A percentile compares a stretch with the other conserved stretches of the same genome.
Evolutionary conservation across 257 asterid species (phyloP).

Genomic region (Parsonsia alboflavescens): DNA sequence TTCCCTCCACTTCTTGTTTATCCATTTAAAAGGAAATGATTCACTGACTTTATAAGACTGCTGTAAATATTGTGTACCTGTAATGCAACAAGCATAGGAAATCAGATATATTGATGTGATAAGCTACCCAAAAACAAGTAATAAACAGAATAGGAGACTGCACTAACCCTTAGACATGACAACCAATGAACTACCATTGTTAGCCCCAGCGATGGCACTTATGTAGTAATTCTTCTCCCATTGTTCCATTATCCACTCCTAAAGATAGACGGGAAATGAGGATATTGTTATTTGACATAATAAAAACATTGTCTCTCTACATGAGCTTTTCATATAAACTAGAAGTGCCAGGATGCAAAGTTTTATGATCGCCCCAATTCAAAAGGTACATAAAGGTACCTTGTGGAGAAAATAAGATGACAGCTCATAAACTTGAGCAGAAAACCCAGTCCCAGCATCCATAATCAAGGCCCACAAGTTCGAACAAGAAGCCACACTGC

Average conservation of each 20-base stretch:
- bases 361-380: neutral
- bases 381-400: slow-evolving; percentile 25
- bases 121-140: neutral
- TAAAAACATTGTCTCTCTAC: neutral
- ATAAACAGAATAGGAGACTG: neutral
- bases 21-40: slow-evolving; percentile 73
- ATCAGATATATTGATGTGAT: too few relatives aligned
- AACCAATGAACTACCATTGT: slow-evolving; percentile 60
- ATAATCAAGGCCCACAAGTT: slow-evolving; percentile 72
- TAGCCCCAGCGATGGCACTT: slow-evolving; percentile 62
- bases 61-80: slow-evolving; percentile 61
- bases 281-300: slow-evolving; percentile 1
- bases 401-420: slow-evolving; percentile 65
- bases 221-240: slow-evolving; percentile 67
- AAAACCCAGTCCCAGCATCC: slow-evolving; percentile 78
- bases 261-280: slow-evolving; percentile 7
- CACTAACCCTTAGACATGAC: slow-evolving; percentile 66
- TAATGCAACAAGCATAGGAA: neutral
- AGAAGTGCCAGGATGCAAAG: neutral
- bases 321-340: neutral
- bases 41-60: slow-evolving; percentile 70
- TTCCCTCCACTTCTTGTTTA: slow-evolving; percentile 67
- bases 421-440: slow-evolving; percentile 53
- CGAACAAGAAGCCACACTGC: slow-evolving; percentile 57
- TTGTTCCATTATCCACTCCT: slow-evolving; percentile 75